Evolutionary conservation across 2,329 filamentous ascomycete species (phyloP), one percentile per base, ranked within the genome.

Genomic region (Truncatella angustata): DNA sequence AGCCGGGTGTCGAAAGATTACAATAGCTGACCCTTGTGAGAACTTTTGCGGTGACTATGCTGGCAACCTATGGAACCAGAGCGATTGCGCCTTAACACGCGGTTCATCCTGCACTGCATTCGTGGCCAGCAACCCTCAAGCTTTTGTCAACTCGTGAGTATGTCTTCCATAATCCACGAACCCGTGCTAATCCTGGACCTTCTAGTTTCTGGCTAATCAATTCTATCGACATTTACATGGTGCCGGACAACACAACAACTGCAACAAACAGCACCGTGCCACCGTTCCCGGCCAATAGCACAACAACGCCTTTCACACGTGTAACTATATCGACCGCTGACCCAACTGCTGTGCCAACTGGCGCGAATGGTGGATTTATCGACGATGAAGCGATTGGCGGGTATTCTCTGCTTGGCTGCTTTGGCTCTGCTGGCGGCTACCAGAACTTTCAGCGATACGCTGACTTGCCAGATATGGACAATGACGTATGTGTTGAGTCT

Each of bases 31-130:
- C 16, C 9, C 16, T 30, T 18, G 5, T 5, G 40, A 78, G 75
- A 76, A 88, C 48, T 90, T 94, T 66, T 94, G 90, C 63, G 90
- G 90, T 23, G 82, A 86, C 61, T 92, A 87, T 77, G 88, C 87
- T 1, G 84, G 68, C 37, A 66, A 66, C 4, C 63, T 70, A 14
- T 80, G 77, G 77, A 59, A 64, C 11, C 70, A 73, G 14, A 63
- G 69, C 12, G 79, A 75, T 56, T 61, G 61, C 51, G 52, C 59
- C 9, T 64, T 70, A n/a, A 75, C 75, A 14, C 24, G 28, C n/a
- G 14, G 24, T 0, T 60, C 70, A 4, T 76, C 74, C 3, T 80
- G 77, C 55, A 56, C 65, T 20, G 71, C 77, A 49, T 79, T 70
- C 56, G 77, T 80, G 10, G 75, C 71, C 14, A 64, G 62, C 1